Conservation (phyloP, 2,329 filamentous ascomycete genomes). For the Diaporthe helianthi region DNA sequence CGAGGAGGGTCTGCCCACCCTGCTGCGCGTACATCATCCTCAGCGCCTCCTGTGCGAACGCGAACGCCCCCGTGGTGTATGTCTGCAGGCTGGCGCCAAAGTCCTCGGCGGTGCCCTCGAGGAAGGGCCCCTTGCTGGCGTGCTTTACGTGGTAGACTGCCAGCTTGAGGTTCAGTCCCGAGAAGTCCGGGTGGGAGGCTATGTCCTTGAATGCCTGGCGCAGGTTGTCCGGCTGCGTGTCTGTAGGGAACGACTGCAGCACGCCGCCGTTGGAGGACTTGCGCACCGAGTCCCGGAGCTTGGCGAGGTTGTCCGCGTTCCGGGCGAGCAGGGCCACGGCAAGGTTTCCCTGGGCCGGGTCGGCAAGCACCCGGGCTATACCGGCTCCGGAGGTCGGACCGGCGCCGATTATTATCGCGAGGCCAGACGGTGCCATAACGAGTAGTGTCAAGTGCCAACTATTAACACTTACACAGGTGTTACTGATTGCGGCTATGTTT, state of each 20-base stretch:
- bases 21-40: constrained; percentile 60
- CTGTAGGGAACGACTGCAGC: constrained; percentile 59
- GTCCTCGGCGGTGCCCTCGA: constrained; percentile 58
- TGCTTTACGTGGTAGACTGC: constrained; percentile 65
- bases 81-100: constrained; percentile 55
- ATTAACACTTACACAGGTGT: not conserved
- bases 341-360: constrained; percentile 58
- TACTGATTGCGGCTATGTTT: not conserved
- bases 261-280: constrained; percentile 50
- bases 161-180: constrained; percentile 56
- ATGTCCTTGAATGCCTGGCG: constrained; percentile 57
- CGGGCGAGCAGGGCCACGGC: constrained; percentile 62
- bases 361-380: constrained; percentile 61
- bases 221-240: constrained; percentile 55
- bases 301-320: constrained; percentile 51
- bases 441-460: not conserved
- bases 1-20: constrained; percentile 51
- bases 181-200: constrained; percentile 54
- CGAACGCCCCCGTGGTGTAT: constrained; percentile 63
- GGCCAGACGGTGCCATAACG: constrained; percentile 53
- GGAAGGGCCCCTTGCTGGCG: constrained; percentile 59
- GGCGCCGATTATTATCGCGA: constrained; percentile 59
- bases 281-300: constrained; percentile 50
- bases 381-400: constrained; percentile 59
- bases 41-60: constrained; percentile 60